Evolutionary conservation across 164 flowering plant species (phyloP), one percentile per base, ranked within the genome.

Genomic region (Nymphaea colorata): DNA sequence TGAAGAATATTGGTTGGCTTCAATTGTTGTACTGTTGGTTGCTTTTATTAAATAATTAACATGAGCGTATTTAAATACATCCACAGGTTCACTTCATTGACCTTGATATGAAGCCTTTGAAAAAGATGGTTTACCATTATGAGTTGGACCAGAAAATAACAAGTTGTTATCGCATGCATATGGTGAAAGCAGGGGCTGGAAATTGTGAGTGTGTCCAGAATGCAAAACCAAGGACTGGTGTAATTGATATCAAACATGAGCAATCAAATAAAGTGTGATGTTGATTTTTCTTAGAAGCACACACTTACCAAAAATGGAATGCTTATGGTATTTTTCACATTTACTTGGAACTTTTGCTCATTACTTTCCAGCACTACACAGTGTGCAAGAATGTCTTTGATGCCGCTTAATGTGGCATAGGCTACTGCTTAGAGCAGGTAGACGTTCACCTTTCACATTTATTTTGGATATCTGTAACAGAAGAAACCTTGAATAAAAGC

Each of bases 81-180:
- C 15, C 73, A 72, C 63, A 94, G 98, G 90, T 80, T 42, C 73
- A 78, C 74, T 89, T 94, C 76, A 82, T 94, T 68, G 96, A 94
- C 80, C 70, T 89, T 69, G 96, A 91, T 78, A 76, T 91, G 88
- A 94, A 89, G 75, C 90, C 89, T 53, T 73, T 93, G 80, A 74
- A 81, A 72, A 93, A 81, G 77, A 85, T 89, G 90, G 83, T 78
- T 65, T 66, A 84, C 72, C 89, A 94, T 70, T 88, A 85, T 76
- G 81, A 85, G 64, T 67, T 85, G 68, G 99, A 94, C 73, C 87
- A 85, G 81, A 80, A 82, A 76, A 91, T 91, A 69, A 82, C 86
- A 59, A 74, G 77, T 71, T 73, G 71, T 80, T 91, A 88, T 75
- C 71, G 45, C 43, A 17, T 6, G 0, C 74, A 78, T 66, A 79